Conservation (phyloP, 768 basidiomycete genomes). For the Coprinopsis sp. region DNA sequence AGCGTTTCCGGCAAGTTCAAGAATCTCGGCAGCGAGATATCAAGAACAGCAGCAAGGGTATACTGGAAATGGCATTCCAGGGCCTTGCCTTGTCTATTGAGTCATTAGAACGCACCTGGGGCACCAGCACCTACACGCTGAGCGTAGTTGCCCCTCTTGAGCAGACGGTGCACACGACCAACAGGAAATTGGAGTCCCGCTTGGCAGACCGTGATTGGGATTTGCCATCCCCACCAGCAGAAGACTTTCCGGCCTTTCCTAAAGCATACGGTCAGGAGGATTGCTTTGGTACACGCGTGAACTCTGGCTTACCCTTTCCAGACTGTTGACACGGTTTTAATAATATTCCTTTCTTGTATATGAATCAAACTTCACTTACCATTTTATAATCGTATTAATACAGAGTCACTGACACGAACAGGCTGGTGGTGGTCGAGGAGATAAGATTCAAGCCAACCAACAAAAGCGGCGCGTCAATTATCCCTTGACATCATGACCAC, state of each 20-base stretch:
- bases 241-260: conserved; percentile 2
- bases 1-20: conserved; percentile 88
- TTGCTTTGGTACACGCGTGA: background rate
- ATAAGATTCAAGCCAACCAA: no score
- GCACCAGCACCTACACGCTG: conserved; percentile 87
- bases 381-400: no score
- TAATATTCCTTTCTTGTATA: no score
- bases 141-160: conserved; percentile 84
- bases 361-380: no score
- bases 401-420: no score
- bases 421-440: no score
- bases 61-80: conserved; percentile 37
- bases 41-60: conserved; percentile 91
- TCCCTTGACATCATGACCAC: no score
- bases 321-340: no score
- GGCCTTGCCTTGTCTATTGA: background rate
- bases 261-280: background rate
- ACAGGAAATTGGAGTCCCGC: conserved; percentile 87
- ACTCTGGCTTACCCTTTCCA: conserved; percentile 1
- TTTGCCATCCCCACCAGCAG: conserved; percentile 49
- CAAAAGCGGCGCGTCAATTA: no score
- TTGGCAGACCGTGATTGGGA: conserved; percentile 68
- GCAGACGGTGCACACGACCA: conserved; percentile 86
- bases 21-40: conserved; percentile 89
- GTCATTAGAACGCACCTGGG: conserved; percentile 47